These are phyloP conservation scores for Trichosporon sp. DNA, from an alignment of 1,284 basidiomycete species.

Conservation along the genomic window DNA sequence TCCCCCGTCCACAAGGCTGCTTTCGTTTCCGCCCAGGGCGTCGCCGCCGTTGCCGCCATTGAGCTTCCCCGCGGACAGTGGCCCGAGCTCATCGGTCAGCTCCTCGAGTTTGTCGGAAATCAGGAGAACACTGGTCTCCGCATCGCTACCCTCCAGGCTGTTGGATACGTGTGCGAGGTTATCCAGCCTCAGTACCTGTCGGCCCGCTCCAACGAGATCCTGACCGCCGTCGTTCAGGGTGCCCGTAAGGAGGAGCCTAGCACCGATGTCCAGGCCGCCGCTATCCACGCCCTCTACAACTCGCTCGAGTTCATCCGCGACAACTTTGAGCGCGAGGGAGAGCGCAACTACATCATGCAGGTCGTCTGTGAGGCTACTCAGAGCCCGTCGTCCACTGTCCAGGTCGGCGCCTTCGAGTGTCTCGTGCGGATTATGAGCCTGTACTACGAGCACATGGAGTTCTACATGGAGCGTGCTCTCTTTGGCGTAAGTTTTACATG, in stretches of 20 bases:
- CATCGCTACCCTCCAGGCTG: conserved; percentile 88
- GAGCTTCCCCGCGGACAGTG: conserved; percentile 87
- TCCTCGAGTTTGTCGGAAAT: conserved; percentile 85
- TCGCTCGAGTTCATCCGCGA: conserved; percentile 96
- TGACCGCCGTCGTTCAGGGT: conserved; percentile 98
- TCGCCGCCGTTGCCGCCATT: conserved; percentile 89
- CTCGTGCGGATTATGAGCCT: conserved; percentile 95
- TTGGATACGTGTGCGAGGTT: conserved; percentile 95
- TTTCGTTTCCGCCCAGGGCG: conserved; percentile 86
- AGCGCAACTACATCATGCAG: conserved; percentile 99
- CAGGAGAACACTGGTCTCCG: conserved; percentile 74
- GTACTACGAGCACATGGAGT: conserved; percentile 98
- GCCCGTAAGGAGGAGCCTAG: conserved; percentile 94
- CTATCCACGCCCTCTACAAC: conserved; percentile 90
- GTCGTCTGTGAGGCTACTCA: conserved; percentile 99
- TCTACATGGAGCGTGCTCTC: conserved; percentile 99
- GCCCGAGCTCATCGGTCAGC: conserved; percentile 83
- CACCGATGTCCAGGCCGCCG: conserved; percentile 91
- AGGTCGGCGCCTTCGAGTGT: conserved; percentile 92
- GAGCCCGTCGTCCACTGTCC: conserved; percentile 73
- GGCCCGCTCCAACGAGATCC: conserved; percentile 90
- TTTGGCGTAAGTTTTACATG: conserved; percentile 73
- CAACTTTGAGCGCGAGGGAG: conserved; percentile 97
- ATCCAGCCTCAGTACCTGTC: conserved; percentile 90
- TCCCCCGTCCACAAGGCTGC: conserved; percentile 75